phyloP scores from a whole-genome alignment of 768 basidiomycete genomes.

The Lentinula sp. region DNA sequence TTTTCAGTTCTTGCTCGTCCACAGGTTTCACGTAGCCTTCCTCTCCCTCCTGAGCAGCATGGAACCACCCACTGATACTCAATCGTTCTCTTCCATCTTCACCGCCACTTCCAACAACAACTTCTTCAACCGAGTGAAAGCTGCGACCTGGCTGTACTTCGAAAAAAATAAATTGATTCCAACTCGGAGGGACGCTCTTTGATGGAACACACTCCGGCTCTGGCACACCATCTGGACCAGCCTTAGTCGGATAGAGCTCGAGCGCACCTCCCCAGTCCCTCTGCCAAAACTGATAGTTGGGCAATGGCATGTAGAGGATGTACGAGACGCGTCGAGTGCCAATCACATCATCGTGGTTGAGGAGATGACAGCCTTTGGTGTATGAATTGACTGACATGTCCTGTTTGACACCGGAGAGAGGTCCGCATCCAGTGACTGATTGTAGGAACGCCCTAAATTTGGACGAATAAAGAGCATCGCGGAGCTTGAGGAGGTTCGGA shows the following conservation, averaged over 20 bases:
- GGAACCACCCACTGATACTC: conserved; percentile 97
- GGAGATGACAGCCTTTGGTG: conserved; percentile 84
- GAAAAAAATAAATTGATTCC: conserved; percentile 88
- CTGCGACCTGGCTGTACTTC: conserved; percentile 93
- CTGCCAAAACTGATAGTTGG: conserved; percentile 70
- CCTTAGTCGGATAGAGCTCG: conserved; percentile 79
- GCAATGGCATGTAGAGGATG: conserved; percentile 93
- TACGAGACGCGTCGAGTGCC: conserved; percentile 91
- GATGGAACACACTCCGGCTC: conserved; percentile 64
- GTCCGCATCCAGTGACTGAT: conserved; percentile 86
- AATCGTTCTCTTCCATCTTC: conserved; percentile 69
- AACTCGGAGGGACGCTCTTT: conserved; percentile 69
- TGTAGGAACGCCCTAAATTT: conserved; percentile 80
- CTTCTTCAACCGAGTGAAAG: conserved; percentile 97
- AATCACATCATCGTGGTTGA: conserved; percentile 98
- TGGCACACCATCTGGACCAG: conserved; percentile 52
- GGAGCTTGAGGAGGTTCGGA: conserved; percentile 72
- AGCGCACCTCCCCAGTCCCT: conserved; percentile 90
- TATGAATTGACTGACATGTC: conserved; percentile 96
- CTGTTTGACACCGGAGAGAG: conserved; percentile 85
- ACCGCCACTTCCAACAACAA: conserved; percentile 70
- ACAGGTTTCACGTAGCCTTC: conserved; percentile 62
- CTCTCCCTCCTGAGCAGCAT: conserved; percentile 85
- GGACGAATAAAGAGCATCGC: conserved; percentile 86
- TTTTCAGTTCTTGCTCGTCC: conserved; percentile 45